Conservation (phyloP, 768 basidiomycete genomes). For the Psilocybe sp. region DNA sequence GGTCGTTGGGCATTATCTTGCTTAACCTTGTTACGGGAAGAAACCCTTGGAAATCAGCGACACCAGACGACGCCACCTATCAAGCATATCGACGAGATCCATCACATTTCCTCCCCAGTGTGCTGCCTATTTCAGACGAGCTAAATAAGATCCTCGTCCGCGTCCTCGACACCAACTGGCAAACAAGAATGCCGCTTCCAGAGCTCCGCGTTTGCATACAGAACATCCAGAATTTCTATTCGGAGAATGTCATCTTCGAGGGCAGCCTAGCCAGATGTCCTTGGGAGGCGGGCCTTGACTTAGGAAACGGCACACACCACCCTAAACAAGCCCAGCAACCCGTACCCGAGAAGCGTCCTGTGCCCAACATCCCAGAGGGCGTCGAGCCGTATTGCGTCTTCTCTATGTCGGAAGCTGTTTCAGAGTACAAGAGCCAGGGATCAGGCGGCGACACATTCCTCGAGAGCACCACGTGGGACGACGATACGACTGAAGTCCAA, state of each 20-base stretch:
- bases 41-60: too few relatives aligned
- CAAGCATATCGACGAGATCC: conserved; percentile 81
- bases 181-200: conserved; percentile 44
- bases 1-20: too few relatives aligned
- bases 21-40: too few relatives aligned
- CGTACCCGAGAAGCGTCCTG: conserved; percentile 11
- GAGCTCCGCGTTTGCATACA: conserved; percentile 59
- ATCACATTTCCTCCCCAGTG: conserved; percentile 73
- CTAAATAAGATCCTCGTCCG: conserved; percentile 72
- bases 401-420: conserved; percentile 11
- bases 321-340: not conserved
- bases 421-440: conserved; percentile 11
- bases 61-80: conserved; percentile 54
- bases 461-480: conserved; percentile 9
- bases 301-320: conserved; percentile 14
- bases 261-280: conserved; percentile 77
- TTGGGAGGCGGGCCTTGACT: conserved; percentile 61
- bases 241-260: conserved; percentile 73
- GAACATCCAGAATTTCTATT: conserved; percentile 63
- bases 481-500: conserved; percentile 4
- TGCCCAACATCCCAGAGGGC: conserved; percentile 15
- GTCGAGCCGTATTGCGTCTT: conserved; percentile 20
- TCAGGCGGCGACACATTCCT: conserved; percentile 8
- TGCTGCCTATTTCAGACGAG: conserved; percentile 76
- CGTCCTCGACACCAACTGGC: conserved; percentile 73